Conservation (phyloP, 148 eudicot species). For the Rhododendron ovatum region DNA sequence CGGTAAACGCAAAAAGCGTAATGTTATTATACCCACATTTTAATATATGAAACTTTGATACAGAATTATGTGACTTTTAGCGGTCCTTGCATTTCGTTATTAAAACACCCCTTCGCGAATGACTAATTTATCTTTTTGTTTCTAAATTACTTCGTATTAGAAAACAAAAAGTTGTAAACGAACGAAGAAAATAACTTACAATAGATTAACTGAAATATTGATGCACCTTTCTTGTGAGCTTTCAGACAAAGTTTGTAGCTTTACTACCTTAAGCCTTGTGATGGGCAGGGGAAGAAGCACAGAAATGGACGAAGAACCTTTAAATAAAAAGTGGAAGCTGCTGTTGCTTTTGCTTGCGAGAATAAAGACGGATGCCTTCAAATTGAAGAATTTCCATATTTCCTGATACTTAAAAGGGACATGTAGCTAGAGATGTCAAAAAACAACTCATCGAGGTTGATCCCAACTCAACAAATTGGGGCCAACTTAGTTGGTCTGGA, state of each 20-base stretch:
- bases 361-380: neutral
- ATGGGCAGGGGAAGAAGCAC: neutral
- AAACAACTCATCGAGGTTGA: neutral
- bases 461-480: too few species aligned
- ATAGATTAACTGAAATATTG: neutral
- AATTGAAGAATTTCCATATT: neutral
- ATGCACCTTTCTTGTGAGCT: neutral
- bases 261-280: neutral
- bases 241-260: neutral
- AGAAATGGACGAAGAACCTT: neutral
- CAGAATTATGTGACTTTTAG: neutral
- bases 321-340: neutral
- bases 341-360: constrained; percentile 6
- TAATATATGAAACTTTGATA: neutral
- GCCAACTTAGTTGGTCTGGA: too few species aligned
- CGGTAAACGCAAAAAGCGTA: neutral
- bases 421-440: neutral
- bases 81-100: neutral
- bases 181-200: neutral
- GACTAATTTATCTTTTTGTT: too few species aligned
- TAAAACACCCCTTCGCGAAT: too few species aligned
- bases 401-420: neutral
- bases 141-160: neutral
- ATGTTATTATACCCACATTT: neutral
- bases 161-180: neutral